Percentiles rank a stretch among this genome's conserved stretches.
phyloP scores from a whole-genome alignment of 495 filamentous ascomycete species.

The Neurospora sp. region DNA sequence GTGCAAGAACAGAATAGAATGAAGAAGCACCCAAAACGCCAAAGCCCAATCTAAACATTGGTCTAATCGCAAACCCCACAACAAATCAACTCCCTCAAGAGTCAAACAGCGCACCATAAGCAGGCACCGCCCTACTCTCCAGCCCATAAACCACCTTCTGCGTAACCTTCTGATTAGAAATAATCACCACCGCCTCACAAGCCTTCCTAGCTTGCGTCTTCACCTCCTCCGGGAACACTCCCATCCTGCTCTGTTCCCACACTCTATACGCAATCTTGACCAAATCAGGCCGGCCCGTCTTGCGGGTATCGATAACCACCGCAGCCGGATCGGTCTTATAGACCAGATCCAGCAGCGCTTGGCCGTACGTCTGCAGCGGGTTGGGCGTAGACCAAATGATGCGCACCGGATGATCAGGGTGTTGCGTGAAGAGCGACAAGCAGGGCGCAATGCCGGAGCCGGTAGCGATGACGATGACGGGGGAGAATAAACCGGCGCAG shows the following conservation, averaged over 20 bases:
- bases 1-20: neutral
- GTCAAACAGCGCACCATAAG: slow-evolving; percentile 76
- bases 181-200: slow-evolving; percentile 64
- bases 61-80: neutral
- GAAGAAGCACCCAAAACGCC: neutral
- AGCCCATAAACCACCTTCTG: slow-evolving; percentile 64
- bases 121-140: slow-evolving; percentile 56
- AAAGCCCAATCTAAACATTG: neutral
- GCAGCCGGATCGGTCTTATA: slow-evolving; percentile 35
- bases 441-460: slow-evolving; percentile 74
- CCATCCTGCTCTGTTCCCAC: slow-evolving; percentile 42
- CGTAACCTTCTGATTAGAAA: slow-evolving; percentile 65
- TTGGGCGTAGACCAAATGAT: slow-evolving; percentile 41
- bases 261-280: slow-evolving; percentile 49
- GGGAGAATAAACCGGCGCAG: slow-evolving; percentile 57
- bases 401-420: slow-evolving; percentile 28
- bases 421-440: slow-evolving; percentile 38
- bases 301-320: slow-evolving; percentile 40
- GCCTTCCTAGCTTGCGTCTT: slow-evolving; percentile 42
- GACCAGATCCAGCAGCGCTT: slow-evolving; percentile 31
- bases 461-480: slow-evolving; percentile 66
- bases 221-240: slow-evolving; percentile 50
- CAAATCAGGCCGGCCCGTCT: slow-evolving; percentile 36
- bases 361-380: slow-evolving; percentile 36
- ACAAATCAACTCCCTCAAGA: slow-evolving; percentile 33